These are phyloP conservation scores for Talaromyces proteolyticus DNA, from an alignment of 495 filamentous ascomycete genomes.

Conservation along the genomic window DNA sequence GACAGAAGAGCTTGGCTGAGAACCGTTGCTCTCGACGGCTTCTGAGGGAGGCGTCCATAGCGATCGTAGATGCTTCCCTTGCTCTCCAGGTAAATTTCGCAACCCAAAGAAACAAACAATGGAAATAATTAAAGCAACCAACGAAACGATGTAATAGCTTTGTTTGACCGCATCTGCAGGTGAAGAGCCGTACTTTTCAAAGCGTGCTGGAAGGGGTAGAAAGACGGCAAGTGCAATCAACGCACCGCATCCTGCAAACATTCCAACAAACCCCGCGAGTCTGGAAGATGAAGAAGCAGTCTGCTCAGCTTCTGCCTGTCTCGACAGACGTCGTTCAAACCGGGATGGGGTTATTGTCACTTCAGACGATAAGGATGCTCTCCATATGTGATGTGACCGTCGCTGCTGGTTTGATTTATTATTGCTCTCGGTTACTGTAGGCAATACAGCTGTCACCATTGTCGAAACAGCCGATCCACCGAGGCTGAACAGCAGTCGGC, in stretches of 20 bases:
- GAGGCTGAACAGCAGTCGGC: constrained; percentile 79
- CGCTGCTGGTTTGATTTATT: background rate
- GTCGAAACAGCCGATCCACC: constrained; percentile 90
- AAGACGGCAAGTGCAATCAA: constrained; percentile 76
- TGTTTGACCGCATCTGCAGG: constrained; percentile 63
- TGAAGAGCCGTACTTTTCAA: constrained; percentile 59
- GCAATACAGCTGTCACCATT: constrained; percentile 95
- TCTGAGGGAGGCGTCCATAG: background rate
- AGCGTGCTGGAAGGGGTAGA: constrained; percentile 77
- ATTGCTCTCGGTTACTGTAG: constrained; percentile 62
- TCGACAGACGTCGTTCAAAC: constrained; percentile 17
- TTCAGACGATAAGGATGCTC: constrained; percentile 53
- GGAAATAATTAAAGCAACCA: constrained; percentile 64
- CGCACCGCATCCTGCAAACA: constrained; percentile 90
- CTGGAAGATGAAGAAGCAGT: constrained; percentile 37
- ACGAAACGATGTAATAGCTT: constrained; percentile 80
- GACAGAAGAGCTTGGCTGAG: constrained; percentile 8
- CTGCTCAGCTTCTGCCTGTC: constrained; percentile 8
- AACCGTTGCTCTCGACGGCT: constrained; percentile 4
- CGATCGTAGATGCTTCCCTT: constrained; percentile 45
- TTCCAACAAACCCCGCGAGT: constrained; percentile 82
- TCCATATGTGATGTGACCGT: constrained; percentile 13
- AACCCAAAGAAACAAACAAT: constrained; percentile 76
- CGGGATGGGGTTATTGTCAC: constrained; percentile 56
- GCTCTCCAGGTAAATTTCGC: constrained; percentile 68